Evolutionary conservation across 768 basidiomycete genomes (phyloP).

Genomic region (Boletus sp.): DNA sequence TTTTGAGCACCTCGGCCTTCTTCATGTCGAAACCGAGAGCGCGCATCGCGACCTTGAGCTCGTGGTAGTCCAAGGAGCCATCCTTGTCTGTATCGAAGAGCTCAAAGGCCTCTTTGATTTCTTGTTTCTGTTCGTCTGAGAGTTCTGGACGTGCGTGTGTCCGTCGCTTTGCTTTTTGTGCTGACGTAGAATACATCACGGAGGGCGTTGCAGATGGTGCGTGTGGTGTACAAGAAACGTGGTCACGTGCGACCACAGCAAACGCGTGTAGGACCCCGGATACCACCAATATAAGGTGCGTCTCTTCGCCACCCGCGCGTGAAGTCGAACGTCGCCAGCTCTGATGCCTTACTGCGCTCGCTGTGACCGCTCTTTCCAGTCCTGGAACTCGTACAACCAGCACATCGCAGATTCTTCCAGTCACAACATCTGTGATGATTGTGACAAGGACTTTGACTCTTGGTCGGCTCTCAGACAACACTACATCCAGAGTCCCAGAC

Average conservation of each 20-base stretch:
- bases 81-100: conserved; percentile 99
- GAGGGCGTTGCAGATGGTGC: background rate
- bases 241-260: conserved; percentile 23
- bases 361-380: conserved; percentile 39
- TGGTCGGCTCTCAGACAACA: conserved; percentile 44
- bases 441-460: conserved; percentile 44
- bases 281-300: background rate
- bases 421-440: conserved; percentile 47
- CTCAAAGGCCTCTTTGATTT: conserved; percentile 98
- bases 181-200: conserved; percentile 55
- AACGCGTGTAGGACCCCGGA: conserved; percentile 32
- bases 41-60: conserved; percentile 98
- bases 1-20: conserved; percentile 96
- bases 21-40: conserved; percentile 97
- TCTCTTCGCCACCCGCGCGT: too few species aligned
- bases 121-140: conserved; percentile 86
- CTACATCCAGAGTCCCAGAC: conserved; percentile 46
- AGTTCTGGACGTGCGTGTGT: conserved; percentile 78
- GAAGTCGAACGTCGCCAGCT: background rate
- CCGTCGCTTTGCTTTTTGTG: conserved; percentile 72
- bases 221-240: background rate
- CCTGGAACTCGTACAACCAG: conserved; percentile 27
- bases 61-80: conserved; percentile 93
- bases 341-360: conserved; percentile 36
- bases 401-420: conserved; percentile 35